These are phyloP conservation scores for Glycyrrhiza uralensis DNA, from an alignment of 306 rosid species.

Conservation along the genomic window DNA sequence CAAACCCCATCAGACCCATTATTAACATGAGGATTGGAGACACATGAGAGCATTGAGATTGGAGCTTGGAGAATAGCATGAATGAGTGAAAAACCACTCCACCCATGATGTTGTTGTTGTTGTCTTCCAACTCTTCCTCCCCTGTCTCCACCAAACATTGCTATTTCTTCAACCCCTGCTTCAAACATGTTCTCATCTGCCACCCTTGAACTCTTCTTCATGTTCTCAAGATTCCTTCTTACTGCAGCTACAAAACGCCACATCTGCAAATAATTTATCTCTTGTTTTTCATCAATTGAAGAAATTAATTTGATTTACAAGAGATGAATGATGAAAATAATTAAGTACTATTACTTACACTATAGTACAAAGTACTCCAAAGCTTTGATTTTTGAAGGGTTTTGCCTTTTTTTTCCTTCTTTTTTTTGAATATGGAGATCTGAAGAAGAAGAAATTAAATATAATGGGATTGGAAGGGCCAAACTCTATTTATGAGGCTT, in stretches of 20 bases:
- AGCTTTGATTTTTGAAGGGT: neutral
- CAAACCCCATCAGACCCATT: slow-evolving; percentile 66
- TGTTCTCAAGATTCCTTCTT: slow-evolving; percentile 42
- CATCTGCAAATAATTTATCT: slow-evolving; percentile 31
- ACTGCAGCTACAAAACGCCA: slow-evolving; percentile 26
- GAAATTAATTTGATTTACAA: neutral
- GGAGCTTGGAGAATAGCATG: slow-evolving; percentile 59
- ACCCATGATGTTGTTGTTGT: slow-evolving; percentile 22
- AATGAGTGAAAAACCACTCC: slow-evolving; percentile 53
- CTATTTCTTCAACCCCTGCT: slow-evolving; percentile 35
- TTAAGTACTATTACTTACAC: neutral
- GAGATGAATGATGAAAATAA: neutral
- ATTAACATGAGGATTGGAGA: slow-evolving; percentile 50
- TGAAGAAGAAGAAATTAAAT: neutral
- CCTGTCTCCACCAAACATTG: slow-evolving; percentile 20
- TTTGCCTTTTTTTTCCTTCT: no score
- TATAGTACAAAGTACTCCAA: neutral
- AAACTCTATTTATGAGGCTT: slow-evolving; percentile 22
- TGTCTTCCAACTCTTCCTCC: slow-evolving; percentile 34
- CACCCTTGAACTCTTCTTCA: slow-evolving; percentile 66
- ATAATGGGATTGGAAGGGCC: slow-evolving; percentile 18
- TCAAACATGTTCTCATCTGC: slow-evolving; percentile 84
- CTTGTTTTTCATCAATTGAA: neutral
- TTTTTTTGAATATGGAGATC: neutral
- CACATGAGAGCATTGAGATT: slow-evolving; percentile 63